These are phyloP conservation scores for Dothistroma septosporum DNA, from an alignment of 2,329 filamentous ascomycete genomes.

Conservation along the genomic window DNA sequence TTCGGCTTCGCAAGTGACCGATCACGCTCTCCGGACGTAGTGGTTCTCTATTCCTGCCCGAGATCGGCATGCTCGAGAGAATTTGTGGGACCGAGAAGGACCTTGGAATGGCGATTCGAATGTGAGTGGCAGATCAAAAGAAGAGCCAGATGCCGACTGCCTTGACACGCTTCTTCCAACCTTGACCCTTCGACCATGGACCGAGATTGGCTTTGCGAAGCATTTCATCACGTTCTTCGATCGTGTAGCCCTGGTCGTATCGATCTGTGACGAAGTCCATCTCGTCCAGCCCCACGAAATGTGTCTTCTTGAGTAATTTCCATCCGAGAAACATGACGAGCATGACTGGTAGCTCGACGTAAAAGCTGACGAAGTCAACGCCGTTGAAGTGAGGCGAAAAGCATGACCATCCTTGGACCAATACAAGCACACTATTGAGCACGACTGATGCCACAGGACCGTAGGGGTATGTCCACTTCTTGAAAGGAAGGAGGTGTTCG, in stretches of 20 bases:
- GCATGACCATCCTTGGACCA: slow-evolving; percentile 61
- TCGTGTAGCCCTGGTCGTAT: slow-evolving; percentile 16
- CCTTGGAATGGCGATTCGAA: not conserved
- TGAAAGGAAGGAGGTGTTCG: slow-evolving; percentile 59
- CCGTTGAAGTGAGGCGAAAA: slow-evolving; percentile 57
- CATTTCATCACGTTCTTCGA: slow-evolving; percentile 18
- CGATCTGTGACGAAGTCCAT: slow-evolving; percentile 46
- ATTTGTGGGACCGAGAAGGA: not conserved
- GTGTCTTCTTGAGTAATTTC: slow-evolving; percentile 51
- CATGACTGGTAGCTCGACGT: slow-evolving; percentile 61
- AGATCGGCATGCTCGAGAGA: not conserved
- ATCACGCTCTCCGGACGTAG: not conserved
- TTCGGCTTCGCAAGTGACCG: not conserved
- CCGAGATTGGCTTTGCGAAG: slow-evolving; percentile 15
- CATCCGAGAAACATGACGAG: slow-evolving; percentile 52
- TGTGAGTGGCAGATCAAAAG: slow-evolving; percentile 3
- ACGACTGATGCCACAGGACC: slow-evolving; percentile 56
- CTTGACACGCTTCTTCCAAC: slow-evolving; percentile 13
- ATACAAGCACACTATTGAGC: slow-evolving; percentile 57
- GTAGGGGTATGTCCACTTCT: slow-evolving; percentile 63
- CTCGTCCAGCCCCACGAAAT: slow-evolving; percentile 42
- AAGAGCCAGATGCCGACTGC: slow-evolving; percentile 20
- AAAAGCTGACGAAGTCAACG: slow-evolving; percentile 58
- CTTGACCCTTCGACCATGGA: slow-evolving; percentile 12
- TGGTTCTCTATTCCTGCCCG: not conserved